Base-by-base conservation (phyloP, 116 monocot genomes). In the Dioscorea cayenensis region DNA sequence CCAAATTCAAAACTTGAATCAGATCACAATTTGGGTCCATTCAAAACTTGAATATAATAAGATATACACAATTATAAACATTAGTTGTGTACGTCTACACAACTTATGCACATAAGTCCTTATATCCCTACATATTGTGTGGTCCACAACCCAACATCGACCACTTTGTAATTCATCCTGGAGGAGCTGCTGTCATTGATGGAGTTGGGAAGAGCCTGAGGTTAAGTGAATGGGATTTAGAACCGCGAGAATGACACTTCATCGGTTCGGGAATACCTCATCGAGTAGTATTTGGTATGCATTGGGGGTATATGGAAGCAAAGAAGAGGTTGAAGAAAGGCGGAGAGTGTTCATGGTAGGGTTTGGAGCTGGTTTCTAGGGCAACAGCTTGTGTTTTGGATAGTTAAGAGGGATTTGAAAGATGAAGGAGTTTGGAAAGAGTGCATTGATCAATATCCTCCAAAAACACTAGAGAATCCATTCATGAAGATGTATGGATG, bases 221-320 rank as follows among this genome's bases (percentile, higher is more conserved):
- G 38, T 72, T 95, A 19, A 72, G 43, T 14, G 69, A 81, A 60
- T 23, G 61, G 19, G 86, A 89, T 14, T 71, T 95, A 35, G 95
- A 90, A 71, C 83, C 85, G 75, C 89, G 14, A 82, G 87, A 70
- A 95, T 89, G 95, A 87, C 92, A 43, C 79, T 92, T 60, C 95
- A 95, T 71, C 81, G 95, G 60, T 95, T 79, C 67, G 89, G 91
- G 1, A 95, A 95, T 74, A 91, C 91, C 18, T 95, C 92, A 61
- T 89, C 87, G 36, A 87, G 87, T 67, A 92, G 92, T 71, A 73
- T 92, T 0, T 92, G 95, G 95, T 95, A 95, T 64, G 92, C 87
- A 10, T 52, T 95, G 2, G 79, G 79, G 78, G 4, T 95, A 95
- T 80, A 90, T 95, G 87, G 95, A 95, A 63, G 92, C 73, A 1